Evolutionary conservation across 2,329 filamentous ascomycete species (phyloP).

Genomic region (Fusarium hainanense): DNA sequence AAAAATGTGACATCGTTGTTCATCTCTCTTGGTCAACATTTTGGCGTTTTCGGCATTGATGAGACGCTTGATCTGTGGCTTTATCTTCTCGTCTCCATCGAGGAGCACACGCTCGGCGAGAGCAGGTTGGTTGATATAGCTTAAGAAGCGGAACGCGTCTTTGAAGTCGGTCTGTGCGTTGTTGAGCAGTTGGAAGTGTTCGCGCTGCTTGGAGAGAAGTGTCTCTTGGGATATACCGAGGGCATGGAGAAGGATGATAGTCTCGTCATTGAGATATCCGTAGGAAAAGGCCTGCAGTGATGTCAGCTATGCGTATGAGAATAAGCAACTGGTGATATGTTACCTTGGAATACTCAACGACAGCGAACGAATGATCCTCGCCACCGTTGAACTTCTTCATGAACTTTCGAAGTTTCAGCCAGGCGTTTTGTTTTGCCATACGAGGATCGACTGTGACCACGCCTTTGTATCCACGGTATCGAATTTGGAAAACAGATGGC

Average conservation of each 20-base stretch:
- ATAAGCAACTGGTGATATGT: fast-evolving
- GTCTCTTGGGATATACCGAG: not conserved
- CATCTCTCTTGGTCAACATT: not conserved
- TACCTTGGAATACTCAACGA: constrained; percentile 5
- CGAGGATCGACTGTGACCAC: not conserved
- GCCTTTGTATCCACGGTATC: constrained; percentile 2
- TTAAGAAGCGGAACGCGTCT: not conserved
- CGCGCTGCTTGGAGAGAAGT: not conserved
- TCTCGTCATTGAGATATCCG: not conserved
- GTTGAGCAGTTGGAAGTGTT: not conserved
- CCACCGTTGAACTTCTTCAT: constrained; percentile 15
- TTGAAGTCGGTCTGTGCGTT: not conserved
- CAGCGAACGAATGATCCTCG: constrained; percentile 1
- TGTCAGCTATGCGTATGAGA: not conserved
- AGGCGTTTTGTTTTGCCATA: not conserved
- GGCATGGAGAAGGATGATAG: not conserved
- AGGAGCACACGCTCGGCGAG: constrained; percentile 4
- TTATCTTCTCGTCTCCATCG: not conserved
- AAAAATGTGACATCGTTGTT: not conserved
- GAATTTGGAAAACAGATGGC: constrained; percentile 2
- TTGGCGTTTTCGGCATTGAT: not conserved
- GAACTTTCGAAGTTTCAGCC: not conserved
- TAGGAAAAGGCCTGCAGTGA: not conserved
- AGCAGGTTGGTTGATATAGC: not conserved
- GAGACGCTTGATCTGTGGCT: not conserved